Conservation (phyloP, 257 asterid genomes). For the Fraxinus americana region DNA sequence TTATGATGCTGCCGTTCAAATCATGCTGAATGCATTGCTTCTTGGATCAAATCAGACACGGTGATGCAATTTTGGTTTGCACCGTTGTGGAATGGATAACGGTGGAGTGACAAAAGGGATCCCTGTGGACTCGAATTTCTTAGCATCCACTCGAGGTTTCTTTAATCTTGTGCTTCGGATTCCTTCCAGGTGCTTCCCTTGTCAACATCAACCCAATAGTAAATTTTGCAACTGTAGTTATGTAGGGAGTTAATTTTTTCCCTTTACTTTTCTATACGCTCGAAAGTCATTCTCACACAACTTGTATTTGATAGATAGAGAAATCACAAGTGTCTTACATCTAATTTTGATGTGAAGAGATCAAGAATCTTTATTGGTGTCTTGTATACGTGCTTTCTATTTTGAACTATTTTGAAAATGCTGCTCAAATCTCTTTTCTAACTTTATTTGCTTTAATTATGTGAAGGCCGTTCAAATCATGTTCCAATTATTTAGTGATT, state of each 20-base stretch:
- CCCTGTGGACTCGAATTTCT: constrained; percentile 14
- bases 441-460: neutral
- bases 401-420: constrained; percentile 8
- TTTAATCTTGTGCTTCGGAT: no score
- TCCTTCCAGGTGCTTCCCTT: constrained; percentile 18
- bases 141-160: constrained; percentile 20
- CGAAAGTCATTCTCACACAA: constrained; percentile 7
- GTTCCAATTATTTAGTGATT: neutral
- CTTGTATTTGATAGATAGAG: constrained; percentile 37
- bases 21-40: constrained; percentile 83
- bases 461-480: neutral
- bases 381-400: constrained; percentile 23
- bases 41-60: constrained; percentile 79
- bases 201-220: constrained; percentile 21
- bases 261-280: constrained; percentile 33
- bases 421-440: constrained; percentile 14
- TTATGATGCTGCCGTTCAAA: constrained; percentile 75
- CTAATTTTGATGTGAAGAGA: constrained; percentile 53
- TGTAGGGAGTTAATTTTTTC: constrained; percentile 26
- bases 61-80: constrained; percentile 16
- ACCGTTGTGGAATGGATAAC: no score
- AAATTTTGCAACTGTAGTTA: constrained; percentile 12
- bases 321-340: constrained; percentile 34
- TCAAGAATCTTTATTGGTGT: constrained; percentile 39
- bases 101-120: no score